Evolutionary conservation across 2,329 filamentous ascomycete genomes (phyloP), one percentile per base, ranked within the genome.

Genomic region (Arthroderma sp.): DNA sequence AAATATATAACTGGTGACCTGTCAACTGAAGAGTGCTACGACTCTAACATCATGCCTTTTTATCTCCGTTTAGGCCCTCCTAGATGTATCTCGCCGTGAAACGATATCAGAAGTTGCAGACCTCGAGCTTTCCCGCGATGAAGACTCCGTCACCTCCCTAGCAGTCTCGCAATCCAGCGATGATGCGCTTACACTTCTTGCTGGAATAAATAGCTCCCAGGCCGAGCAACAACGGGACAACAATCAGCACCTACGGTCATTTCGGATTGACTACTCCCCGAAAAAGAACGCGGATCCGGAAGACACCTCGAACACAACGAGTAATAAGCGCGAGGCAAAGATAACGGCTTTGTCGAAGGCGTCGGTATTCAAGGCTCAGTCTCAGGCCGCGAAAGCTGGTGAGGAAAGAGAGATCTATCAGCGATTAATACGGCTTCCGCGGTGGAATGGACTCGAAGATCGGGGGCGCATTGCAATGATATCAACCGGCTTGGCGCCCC

Each of bases 121-220:
- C 54, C 72, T 89, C 57, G 79, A 86, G 48, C 77, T 94, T 40
- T 83, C 83, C 50, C 75, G 78, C 54, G 78, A 88, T 58, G 88
- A 95, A 67, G 89, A 96, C 65, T 93, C 83, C 46, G 85, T 94
- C 47, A 86, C 83, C 52, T 88, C 83, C 44, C 72, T 95, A 41
- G 86, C 80, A 36, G 77, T 82, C 43, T 79, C 86, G 52, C 74
- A 67, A 58, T 79, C 72, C 55, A 70, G 59, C 42, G 75, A 58
- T 60, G 71, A 57, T 52, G 73, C 54, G 58, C 54, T 75, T 4
- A 60, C 75, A 36, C 66, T 78, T 5, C 80, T 84, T 52, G 85
- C 87, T 28, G 87, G 87, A 44, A 81, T 94, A 66, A 95, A 94
- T 62, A 87, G 86, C 48, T 83, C 81, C 47, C 72, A 78, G 39